Evolutionary conservation across 192 early-diverging fungal genomes (phyloP).

Genomic region (Coemansia sp.): DNA sequence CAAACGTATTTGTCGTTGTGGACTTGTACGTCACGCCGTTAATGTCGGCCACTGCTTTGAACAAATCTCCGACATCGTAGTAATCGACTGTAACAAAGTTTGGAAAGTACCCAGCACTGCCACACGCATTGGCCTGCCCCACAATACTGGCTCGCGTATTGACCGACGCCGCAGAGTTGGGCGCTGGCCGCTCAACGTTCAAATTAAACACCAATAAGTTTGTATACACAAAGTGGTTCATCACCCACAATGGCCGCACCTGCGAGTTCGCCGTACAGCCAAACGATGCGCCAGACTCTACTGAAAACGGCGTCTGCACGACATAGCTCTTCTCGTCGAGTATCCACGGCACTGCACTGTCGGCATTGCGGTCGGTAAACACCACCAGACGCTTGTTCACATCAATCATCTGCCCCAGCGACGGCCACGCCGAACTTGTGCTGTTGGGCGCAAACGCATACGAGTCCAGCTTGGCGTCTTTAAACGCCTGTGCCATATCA

Average conservation of each 20-base stretch:
- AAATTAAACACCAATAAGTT: conserved; percentile 29
- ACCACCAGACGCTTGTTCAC: conserved; percentile 66
- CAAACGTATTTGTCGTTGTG: conserved; percentile 21
- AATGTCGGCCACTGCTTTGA: conserved; percentile 53
- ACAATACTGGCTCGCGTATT: conserved; percentile 56
- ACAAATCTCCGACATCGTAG: conserved; percentile 60
- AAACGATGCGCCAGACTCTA: conserved; percentile 49
- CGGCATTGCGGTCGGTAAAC: conserved; percentile 56
- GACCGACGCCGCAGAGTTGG: conserved; percentile 50
- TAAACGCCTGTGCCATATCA: conserved; percentile 56
- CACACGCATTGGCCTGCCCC: conserved; percentile 59
- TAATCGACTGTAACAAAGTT: conserved; percentile 75
- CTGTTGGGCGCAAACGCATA: conserved; percentile 52
- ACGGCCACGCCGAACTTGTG: conserved; percentile 60
- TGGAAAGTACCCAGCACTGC: conserved; percentile 44
- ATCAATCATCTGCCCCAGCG: conserved; percentile 61
- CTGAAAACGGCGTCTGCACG: conserved; percentile 71
- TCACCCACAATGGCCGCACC: conserved; percentile 58
- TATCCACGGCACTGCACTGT: conserved; percentile 62
- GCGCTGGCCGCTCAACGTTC: conserved; percentile 55
- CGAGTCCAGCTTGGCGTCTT: conserved; percentile 52
- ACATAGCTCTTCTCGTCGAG: conserved; percentile 62
- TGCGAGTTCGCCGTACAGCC: conserved; percentile 46
- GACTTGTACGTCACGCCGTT: conserved; percentile 52
- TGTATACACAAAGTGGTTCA: conserved; percentile 74